These are phyloP conservation scores for Claviceps cyperi DNA, from an alignment of 2,329 filamentous ascomycete species.

Conservation along the genomic window DNA sequence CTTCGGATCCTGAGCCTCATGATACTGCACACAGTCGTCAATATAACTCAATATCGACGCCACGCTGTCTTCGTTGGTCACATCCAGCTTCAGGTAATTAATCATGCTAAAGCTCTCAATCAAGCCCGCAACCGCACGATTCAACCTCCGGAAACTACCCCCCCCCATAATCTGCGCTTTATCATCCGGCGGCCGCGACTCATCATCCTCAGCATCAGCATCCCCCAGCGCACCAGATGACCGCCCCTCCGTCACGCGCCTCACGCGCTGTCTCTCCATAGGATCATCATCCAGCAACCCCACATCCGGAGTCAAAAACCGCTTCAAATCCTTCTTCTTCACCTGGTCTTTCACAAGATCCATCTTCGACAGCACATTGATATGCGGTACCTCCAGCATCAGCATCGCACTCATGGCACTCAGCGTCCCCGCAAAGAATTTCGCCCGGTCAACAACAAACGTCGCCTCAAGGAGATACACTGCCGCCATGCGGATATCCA, in stretches of 20 bases:
- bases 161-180: conserved; percentile 64
- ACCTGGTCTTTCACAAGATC: conserved; percentile 87
- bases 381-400: conserved; percentile 91
- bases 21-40: conserved; percentile 84
- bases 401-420: conserved; percentile 99
- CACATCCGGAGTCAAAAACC: conserved; percentile 78
- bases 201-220: conserved; percentile 28
- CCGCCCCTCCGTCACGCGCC: conserved; percentile 23
- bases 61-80: conserved; percentile 84
- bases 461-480: conserved; percentile 91
- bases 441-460: conserved; percentile 88
- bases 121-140: conserved; percentile 73
- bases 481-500: conserved; percentile 86
- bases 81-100: conserved; percentile 80
- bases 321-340: conserved; percentile 72
- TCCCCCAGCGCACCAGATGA: conserved; percentile 25
- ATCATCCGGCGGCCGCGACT: conserved; percentile 46
- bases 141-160: conserved; percentile 66
- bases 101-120: conserved; percentile 99
- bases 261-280: conserved; percentile 25
- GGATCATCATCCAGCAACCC: conserved; percentile 71
- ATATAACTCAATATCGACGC: conserved; percentile 76
- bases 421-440: conserved; percentile 92
- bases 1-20: conserved; percentile 82
- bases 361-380: conserved; percentile 97